These are phyloP conservation scores for Halophytophthora polymorphica DNA, from an alignment of 352 stramenopile species.

Conservation along the genomic window DNA sequence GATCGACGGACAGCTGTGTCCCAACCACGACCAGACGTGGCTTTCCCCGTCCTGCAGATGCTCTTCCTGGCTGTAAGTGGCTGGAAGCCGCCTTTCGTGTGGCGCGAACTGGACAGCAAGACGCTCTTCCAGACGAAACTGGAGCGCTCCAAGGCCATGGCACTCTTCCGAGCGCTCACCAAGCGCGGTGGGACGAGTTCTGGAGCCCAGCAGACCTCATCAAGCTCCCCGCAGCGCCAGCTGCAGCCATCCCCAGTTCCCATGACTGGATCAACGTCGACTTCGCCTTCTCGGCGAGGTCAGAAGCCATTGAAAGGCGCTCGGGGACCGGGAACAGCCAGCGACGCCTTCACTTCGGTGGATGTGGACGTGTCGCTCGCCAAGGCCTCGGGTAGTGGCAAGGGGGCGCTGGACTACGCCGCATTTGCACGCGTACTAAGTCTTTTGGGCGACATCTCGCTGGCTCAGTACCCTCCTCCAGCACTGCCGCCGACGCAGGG, in stretches of 20 bases:
- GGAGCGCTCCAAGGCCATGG: constrained; percentile 48
- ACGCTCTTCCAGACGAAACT: constrained; percentile 37
- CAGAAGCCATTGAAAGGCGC: constrained; percentile 14
- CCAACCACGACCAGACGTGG: not conserved
- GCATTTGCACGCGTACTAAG: constrained; percentile 39
- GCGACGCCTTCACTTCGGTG: constrained; percentile 36
- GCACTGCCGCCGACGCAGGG: not conserved
- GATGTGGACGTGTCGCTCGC: constrained; percentile 63
- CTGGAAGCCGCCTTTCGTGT: constrained; percentile 33
- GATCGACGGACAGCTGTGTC: constrained; percentile 5
- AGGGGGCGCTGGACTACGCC: constrained; percentile 40
- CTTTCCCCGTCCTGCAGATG: constrained; percentile 45
- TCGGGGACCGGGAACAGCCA: constrained; percentile 1
- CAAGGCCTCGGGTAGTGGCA: constrained; percentile 43
- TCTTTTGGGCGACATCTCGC: constrained; percentile 31
- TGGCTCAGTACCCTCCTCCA: constrained; percentile 6
- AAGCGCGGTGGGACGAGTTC: constrained; percentile 20
- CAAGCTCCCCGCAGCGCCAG: not conserved
- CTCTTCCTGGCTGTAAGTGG: constrained; percentile 43
- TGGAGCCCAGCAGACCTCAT: constrained; percentile 1
- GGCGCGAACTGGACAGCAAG: constrained; percentile 32
- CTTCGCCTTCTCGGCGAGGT: constrained; percentile 13
- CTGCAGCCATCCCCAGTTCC: not conserved
- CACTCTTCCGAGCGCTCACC: constrained; percentile 43
- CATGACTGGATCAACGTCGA: not conserved